These are phyloP conservation scores for Aphanomyces stellatus DNA, from an alignment of 352 stramenopile genomes.

Conservation along the genomic window DNA sequence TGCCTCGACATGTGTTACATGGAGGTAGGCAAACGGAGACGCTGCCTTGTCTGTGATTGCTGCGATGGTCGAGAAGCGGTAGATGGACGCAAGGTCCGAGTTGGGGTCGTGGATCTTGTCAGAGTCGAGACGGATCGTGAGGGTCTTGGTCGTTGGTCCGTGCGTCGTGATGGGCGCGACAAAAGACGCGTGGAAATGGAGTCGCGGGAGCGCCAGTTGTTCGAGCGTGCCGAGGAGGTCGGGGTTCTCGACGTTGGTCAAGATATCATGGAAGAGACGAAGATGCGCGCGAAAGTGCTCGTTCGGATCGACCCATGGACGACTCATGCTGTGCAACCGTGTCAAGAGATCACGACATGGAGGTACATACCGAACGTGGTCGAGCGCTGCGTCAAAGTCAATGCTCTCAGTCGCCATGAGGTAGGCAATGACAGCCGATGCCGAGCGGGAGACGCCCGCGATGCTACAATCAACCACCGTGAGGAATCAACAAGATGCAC, in stretches of 20 bases:
- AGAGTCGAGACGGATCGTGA: slow-evolving; percentile 59
- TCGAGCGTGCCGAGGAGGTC: neutral
- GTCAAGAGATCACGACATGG: neutral
- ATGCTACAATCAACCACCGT: too few species aligned
- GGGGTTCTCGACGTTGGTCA: neutral
- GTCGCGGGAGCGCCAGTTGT: slow-evolving; percentile 25
- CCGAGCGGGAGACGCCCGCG: slow-evolving; percentile 51
- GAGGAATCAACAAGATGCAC: neutral
- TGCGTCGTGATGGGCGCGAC: slow-evolving; percentile 32
- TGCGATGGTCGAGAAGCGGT: slow-evolving; percentile 26
- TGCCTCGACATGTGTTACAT: slow-evolving; percentile 31
- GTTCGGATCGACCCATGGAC: slow-evolving; percentile 69
- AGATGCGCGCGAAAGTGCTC: slow-evolving; percentile 43
- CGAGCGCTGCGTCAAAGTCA: slow-evolving; percentile 30
- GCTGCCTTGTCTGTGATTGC: slow-evolving; percentile 27
- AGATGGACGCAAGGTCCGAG: slow-evolving; percentile 42
- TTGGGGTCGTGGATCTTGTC: slow-evolving; percentile 39
- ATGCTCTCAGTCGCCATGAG: slow-evolving; percentile 29
- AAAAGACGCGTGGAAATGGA: slow-evolving; percentile 51
- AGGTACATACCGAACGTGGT: slow-evolving; percentile 33
- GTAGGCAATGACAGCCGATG: slow-evolving; percentile 43
- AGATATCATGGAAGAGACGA: slow-evolving; percentile 29
- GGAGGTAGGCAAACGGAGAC: slow-evolving; percentile 38
- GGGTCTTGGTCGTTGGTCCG: slow-evolving; percentile 36
- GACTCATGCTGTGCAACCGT: slow-evolving; percentile 30